Evolutionary conservation across 73 alveolate species (phyloP), one percentile per base, ranked within the genome.

Genomic region (Loxodes magnus): DNA sequence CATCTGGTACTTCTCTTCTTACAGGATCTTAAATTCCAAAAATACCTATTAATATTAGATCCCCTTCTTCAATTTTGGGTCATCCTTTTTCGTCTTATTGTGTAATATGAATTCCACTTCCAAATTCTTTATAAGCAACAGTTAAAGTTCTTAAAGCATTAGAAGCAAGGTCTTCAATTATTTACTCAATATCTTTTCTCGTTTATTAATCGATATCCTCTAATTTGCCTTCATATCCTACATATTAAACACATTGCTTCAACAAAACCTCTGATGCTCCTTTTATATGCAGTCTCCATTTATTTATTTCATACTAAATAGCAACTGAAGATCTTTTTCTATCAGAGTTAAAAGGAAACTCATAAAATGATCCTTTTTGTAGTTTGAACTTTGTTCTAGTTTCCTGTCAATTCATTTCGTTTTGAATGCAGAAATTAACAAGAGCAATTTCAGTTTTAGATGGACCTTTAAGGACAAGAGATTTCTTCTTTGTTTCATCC

Each of bases 11-110:
- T 53, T 82, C 96, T n/a, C 74, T 82, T 64, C 98, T 82, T 2
- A 83, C 56, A 14, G 93, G 94, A 71, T 90, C 98, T 57, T 85
- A 57, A 28, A 90, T 90, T 3, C 98, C 98, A 59, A 90, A 70
- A 33, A 90, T 62, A 37, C 76, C 79, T 36, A 82, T 66, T 25
- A 90, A 44, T 6, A 69, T 74, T 29, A 90, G 51, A 4, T 74
- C 93, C 26, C 51, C 54, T 31, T 77, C 79, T 2, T 54, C 87
- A 24, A 72, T n/a, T n/a, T n/a, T n/a, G n/a, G n/a, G n/a, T n/a
- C n/a, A n/a, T n/a, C n/a, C n/a, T n/a, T n/a, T n/a, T n/a, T n/a
- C n/a, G n/a, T n/a, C n/a, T n/a, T n/a, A n/a, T n/a, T n/a, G n/a
- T n/a, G n/a, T n/a, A n/a, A n/a, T n/a, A n/a, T n/a, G n/a, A n/a